Percentiles rank a stretch among this genome's conserved stretches.
These are phyloP conservation scores for Tephrocybe sp. DNA, from an alignment of 768 basidiomycete genomes.

Conservation along the genomic window DNA sequence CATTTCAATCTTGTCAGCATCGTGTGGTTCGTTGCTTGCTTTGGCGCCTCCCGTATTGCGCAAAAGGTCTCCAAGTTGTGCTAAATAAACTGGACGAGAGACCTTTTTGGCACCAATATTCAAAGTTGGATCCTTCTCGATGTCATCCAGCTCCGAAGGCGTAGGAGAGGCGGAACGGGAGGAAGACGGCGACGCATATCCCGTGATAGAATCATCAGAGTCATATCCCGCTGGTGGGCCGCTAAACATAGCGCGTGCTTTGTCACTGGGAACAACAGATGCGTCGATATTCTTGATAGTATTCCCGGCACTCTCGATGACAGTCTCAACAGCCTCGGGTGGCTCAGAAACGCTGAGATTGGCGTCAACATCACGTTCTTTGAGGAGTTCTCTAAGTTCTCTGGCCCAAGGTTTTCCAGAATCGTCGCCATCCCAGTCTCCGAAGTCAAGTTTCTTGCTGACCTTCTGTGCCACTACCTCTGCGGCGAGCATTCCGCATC, in stretches of 20 bases:
- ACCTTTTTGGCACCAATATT: slow-evolving; percentile 68
- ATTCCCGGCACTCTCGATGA: not conserved
- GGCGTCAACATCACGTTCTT: slow-evolving; percentile 51
- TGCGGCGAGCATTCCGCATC: slow-evolving; percentile 90
- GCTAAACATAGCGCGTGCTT: slow-evolving; percentile 21
- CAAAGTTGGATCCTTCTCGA: slow-evolving; percentile 83
- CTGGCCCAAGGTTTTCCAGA: slow-evolving; percentile 65
- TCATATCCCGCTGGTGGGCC: slow-evolving; percentile 44
- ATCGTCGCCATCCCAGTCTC: slow-evolving; percentile 78
- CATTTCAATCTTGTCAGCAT: slow-evolving; percentile 78
- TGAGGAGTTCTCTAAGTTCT: slow-evolving; percentile 51
- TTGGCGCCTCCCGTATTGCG: slow-evolving; percentile 51
- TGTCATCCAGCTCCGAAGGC: slow-evolving; percentile 75
- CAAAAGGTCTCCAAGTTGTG: slow-evolving; percentile 79
- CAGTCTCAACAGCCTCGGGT: not conserved
- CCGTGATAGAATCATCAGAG: slow-evolving; percentile 83
- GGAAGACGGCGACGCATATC: slow-evolving; percentile 66
- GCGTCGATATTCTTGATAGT: not conserved
- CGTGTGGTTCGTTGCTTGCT: slow-evolving; percentile 54
- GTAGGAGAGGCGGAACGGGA: slow-evolving; percentile 82
- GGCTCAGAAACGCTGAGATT: slow-evolving; percentile 21
- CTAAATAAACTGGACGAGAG: slow-evolving; percentile 84
- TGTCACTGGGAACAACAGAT: not conserved
- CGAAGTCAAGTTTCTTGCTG: slow-evolving; percentile 73
- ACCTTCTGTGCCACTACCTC: slow-evolving; percentile 68